phyloP scores from a whole-genome alignment of 179 eudicot species.

The Camellia oleifera region DNA sequence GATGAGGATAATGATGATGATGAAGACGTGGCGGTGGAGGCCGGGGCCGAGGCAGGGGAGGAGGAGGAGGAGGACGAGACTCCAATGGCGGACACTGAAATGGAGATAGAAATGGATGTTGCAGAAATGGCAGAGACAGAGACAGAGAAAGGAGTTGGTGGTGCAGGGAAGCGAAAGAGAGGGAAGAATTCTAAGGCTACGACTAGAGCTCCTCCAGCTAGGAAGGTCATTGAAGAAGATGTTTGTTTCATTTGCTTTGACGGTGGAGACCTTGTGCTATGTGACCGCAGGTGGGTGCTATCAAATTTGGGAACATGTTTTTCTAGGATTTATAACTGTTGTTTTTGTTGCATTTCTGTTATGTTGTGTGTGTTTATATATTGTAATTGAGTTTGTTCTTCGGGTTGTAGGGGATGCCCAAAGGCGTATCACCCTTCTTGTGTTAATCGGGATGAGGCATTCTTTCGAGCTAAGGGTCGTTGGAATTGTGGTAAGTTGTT shows the following conservation, averaged over 20 bases:
- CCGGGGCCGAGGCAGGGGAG: too few relatives aligned
- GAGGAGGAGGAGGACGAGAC: slow-evolving; percentile 17
- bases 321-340: neutral
- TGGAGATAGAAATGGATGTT: slow-evolving; percentile 42
- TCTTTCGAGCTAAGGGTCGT: slow-evolving; percentile 85
- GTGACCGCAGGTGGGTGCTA: slow-evolving; percentile 73
- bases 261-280: slow-evolving; percentile 92
- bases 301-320: neutral
- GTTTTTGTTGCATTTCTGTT: neutral
- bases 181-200: slow-evolving; percentile 44
- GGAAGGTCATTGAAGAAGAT: slow-evolving; percentile 77
- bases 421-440: slow-evolving; percentile 98
- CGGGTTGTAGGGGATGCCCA: slow-evolving; percentile 78
- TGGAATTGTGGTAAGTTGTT: slow-evolving; percentile 88
- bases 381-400: slow-evolving; percentile 17
- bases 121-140: slow-evolving; percentile 24
- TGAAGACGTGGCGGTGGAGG: slow-evolving; percentile 28
- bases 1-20: slow-evolving; percentile 20
- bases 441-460: slow-evolving; percentile 87
- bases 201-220: slow-evolving; percentile 36
- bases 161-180: slow-evolving; percentile 76
- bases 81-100: slow-evolving; percentile 31
- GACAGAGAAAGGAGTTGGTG: slow-evolving; percentile 28
- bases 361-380: neutral
- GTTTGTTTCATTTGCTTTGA: slow-evolving; percentile 98